Conservation (phyloP, 345 rosid genomes). For the Theobroma cacao region DNA sequence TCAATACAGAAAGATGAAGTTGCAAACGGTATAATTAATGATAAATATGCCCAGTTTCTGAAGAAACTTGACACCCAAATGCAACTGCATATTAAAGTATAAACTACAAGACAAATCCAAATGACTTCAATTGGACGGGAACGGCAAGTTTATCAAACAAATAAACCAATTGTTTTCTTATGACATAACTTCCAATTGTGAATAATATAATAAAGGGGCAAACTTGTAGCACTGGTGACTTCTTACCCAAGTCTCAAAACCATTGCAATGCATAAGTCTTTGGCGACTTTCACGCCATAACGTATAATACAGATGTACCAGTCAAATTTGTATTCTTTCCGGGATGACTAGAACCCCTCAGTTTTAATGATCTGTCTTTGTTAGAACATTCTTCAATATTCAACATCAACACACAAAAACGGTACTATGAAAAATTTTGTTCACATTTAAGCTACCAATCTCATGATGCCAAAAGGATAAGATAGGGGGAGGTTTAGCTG, state of each 20-base stretch:
- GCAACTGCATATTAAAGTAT: background rate
- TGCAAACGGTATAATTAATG: background rate
- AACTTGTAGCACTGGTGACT: background rate
- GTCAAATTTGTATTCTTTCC: background rate
- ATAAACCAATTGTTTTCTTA: background rate
- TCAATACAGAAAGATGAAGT: background rate
- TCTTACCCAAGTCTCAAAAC: background rate
- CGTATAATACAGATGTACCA: background rate
- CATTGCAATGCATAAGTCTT: background rate
- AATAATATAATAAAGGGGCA: background rate
- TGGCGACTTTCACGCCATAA: background rate
- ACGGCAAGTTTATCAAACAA: constrained; percentile 5
- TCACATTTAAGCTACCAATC: background rate
- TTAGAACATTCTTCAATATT: background rate
- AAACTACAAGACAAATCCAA: background rate
- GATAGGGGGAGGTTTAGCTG: background rate
- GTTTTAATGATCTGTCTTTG: background rate
- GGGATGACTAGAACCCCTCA: background rate
- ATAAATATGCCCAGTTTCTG: background rate
- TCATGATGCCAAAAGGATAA: background rate
- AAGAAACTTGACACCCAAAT: background rate
- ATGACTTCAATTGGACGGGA: too few species aligned
- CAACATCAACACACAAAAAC: background rate
- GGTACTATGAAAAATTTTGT: background rate
- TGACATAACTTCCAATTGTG: background rate